Base-by-base conservation (phyloP, 805 yeast species). In the Candida rishiriensis region DNA sequence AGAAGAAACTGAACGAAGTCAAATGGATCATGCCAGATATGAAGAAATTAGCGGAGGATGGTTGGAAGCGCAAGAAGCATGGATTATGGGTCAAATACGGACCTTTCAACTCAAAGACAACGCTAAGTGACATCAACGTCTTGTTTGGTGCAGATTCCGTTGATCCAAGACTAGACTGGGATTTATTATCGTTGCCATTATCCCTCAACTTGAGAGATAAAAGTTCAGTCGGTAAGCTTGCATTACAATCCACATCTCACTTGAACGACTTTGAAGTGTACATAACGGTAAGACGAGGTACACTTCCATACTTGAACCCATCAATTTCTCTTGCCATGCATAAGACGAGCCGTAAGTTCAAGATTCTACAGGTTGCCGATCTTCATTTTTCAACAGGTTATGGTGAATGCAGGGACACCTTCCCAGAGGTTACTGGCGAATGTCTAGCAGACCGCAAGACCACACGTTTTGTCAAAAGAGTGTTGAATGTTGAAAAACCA, bases 291-390 rank as follows among this genome's bases (percentile, higher is more conserved):
- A 57, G 72, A 44, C 64, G 38, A 72, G 49, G 50, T 12, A 16
- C 36, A 14, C 17, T 36, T 18, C 17, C 28, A 10, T 29, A 46
- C 12, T 18, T 16, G 12, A 14, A 36, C 30, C 51, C 51, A 14
- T 21, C 34, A 3, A 38, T 49, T 9, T n/a, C 36, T 7, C 40
- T 49, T 8, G 43, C 53, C 2, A 18, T 50, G 21, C 39, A 42
- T 18, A 18, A 34, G 17, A 18, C 53, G 11, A 57, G 73, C 16
- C 79, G 79, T 4, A 75, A 70, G 43, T 87, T 83, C 64, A 91
- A 85, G 61, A 83, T 93, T 35, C 64, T 88, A 10, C 99, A 93
- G 63, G 78, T 91, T 5, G 95, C 97, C 0, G 98, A 93, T 61
- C 68, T 91, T 44, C 99, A 93, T 64, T 83, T 85, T 60, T 76